Evolutionary conservation across 257 asterid species (phyloP).

Genomic region (Nicotiana tomentosiformis): DNA sequence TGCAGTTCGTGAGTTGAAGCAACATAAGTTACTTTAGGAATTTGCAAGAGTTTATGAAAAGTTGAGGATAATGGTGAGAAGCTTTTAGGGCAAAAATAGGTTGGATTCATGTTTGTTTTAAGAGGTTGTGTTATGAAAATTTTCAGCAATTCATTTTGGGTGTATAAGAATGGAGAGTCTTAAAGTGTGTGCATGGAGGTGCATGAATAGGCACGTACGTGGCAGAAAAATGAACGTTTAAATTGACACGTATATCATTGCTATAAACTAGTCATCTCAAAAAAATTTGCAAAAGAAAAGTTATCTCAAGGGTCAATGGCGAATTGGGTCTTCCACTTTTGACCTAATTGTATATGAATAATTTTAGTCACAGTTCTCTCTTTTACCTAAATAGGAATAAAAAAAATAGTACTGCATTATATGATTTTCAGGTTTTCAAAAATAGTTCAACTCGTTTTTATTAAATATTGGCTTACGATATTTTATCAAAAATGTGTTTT

Average conservation of each 20-base stretch:
- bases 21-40: neutral
- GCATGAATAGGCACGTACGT: neutral
- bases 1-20: neutral
- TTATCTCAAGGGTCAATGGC: too few relatives aligned
- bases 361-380: too few relatives aligned
- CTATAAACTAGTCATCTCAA: neutral
- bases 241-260: neutral
- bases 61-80: neutral
- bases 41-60: neutral
- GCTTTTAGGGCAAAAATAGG: neutral
- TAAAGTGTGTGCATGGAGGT: neutral
- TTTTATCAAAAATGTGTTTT: too few relatives aligned
- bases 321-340: too few relatives aligned
- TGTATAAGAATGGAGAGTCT: too few relatives aligned
- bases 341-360: too few relatives aligned
- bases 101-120: neutral
- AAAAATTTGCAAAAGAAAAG: too few relatives aligned
- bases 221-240: neutral
- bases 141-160: neutral
- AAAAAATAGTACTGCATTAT: too few relatives aligned
- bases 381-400: too few relatives aligned
- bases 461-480: too few relatives aligned
- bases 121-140: neutral
- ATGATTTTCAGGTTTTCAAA: too few relatives aligned
- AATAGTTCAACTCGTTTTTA: too few relatives aligned